Evolutionary conservation across 2,329 filamentous ascomycete genomes (phyloP).

Genomic region (Malbranchea zuffiana): DNA sequence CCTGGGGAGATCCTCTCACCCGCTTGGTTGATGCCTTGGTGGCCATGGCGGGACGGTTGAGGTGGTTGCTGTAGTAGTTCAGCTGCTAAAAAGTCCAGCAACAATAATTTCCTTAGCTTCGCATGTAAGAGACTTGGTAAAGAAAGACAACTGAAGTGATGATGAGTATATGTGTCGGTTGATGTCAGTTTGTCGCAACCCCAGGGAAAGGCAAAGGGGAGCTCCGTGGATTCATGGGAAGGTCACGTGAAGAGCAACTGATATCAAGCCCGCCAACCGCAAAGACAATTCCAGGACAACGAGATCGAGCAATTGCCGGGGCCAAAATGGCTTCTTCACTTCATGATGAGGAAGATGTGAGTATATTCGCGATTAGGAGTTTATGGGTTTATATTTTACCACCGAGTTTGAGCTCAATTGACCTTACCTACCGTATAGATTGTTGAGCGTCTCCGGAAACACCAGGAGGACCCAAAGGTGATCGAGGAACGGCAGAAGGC

Average conservation of each 20-base stretch:
- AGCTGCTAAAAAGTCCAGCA: no score
- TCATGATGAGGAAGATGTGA: conserved; percentile 33
- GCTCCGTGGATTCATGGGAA: no score
- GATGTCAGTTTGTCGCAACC: no score
- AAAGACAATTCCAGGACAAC: background rate
- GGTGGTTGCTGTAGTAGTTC: no score
- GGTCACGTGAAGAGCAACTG: no score
- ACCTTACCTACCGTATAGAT: conserved; percentile 33
- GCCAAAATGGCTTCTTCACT: conserved; percentile 36
- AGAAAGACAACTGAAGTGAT: no score
- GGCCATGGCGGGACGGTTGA: conserved; percentile 50
- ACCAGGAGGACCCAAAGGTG: conserved; percentile 48
- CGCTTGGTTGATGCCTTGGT: conserved; percentile 63
- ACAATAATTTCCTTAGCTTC: no score
- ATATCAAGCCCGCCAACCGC: background rate
- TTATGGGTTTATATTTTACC: conserved; percentile 1
- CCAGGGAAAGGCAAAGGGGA: no score
- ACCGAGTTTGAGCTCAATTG: background rate
- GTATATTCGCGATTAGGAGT: no score
- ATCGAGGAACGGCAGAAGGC: conserved; percentile 50
- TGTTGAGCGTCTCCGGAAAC: conserved; percentile 47
- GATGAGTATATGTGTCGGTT: no score
- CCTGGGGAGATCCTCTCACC: conserved; percentile 35
- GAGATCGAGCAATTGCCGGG: conserved; percentile 23
- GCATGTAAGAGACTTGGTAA: no score